phyloP scores from a whole-genome alignment of 108 stramenopile genomes.

The Bacterosira constricta region DNA sequence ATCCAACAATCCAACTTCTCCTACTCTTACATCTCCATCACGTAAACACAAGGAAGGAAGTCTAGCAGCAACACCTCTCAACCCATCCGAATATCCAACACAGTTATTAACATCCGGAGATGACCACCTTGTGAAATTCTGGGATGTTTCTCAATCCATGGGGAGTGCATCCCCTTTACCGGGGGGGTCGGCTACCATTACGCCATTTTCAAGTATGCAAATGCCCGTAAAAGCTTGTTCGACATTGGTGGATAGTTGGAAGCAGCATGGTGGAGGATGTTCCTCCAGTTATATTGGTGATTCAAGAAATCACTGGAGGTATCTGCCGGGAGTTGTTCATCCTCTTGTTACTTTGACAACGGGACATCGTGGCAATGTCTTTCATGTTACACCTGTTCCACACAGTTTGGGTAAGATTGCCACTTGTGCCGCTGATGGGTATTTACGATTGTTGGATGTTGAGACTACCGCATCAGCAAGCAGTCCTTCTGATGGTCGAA shows the following conservation, averaged over 20 bases:
- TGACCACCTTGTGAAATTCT: conserved; percentile 74
- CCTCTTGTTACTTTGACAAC: conserved; percentile 68
- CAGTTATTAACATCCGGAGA: conserved; percentile 83
- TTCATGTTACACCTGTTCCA: conserved; percentile 69
- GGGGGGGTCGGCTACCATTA: conserved; percentile 55
- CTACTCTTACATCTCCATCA: too few relatives aligned
- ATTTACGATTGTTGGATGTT: conserved; percentile 60
- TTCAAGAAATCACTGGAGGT: background rate
- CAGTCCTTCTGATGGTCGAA: background rate
- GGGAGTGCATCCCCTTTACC: conserved; percentile 63
- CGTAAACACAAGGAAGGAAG: too few relatives aligned
- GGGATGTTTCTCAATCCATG: conserved; percentile 81
- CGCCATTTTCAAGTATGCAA: conserved; percentile 59
- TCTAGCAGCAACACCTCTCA: background rate
- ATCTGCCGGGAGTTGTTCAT: conserved; percentile 64
- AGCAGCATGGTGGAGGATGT: conserved; percentile 7
- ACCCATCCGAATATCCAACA: conserved; percentile 60
- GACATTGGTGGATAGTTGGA: conserved; percentile 25
- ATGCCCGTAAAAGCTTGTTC: conserved; percentile 22
- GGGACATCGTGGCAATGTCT: conserved; percentile 79
- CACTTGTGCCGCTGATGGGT: conserved; percentile 87
- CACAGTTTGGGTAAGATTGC: conserved; percentile 66
- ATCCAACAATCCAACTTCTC: too few relatives aligned
- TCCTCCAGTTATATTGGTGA: conserved; percentile 8
- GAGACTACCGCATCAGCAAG: conserved; percentile 29